These are phyloP conservation scores for Penicillium sp. DNA, from an alignment of 2,329 filamentous ascomycete genomes.

Conservation along the genomic window DNA sequence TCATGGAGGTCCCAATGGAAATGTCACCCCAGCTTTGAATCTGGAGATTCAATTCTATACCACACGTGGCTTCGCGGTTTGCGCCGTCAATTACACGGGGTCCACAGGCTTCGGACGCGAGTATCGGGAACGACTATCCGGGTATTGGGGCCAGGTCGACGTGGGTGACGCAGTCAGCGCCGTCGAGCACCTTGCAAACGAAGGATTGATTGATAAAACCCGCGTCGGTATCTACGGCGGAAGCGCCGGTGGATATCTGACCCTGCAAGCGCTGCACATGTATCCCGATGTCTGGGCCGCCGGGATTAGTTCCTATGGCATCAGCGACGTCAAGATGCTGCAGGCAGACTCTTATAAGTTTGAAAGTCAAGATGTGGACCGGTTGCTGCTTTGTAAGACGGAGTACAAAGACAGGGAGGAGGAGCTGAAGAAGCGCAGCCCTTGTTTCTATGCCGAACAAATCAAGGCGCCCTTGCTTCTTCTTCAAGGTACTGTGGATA, in stretches of 20 bases:
- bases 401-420: constrained; percentile 40
- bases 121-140: constrained; percentile 52
- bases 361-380: constrained; percentile 54
- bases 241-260: constrained; percentile 56
- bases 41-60: constrained; percentile 54
- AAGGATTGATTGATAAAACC: constrained; percentile 37
- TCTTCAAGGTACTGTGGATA: constrained; percentile 57
- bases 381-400: constrained; percentile 43
- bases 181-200: constrained; percentile 43
- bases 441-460: constrained; percentile 48
- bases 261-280: constrained; percentile 50
- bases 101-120: constrained; percentile 52
- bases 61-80: constrained; percentile 53
- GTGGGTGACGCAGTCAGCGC: constrained; percentile 51
- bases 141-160: constrained; percentile 53
- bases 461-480: constrained; percentile 55
- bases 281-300: constrained; percentile 50
- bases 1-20: constrained; percentile 54
- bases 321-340: constrained; percentile 51
- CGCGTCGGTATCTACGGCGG: constrained; percentile 51
- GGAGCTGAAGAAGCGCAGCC: constrained; percentile 50
- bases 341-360: constrained; percentile 55
- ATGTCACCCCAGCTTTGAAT: constrained; percentile 45
- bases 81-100: constrained; percentile 54
- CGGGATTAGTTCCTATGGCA: constrained; percentile 52